Base-by-base conservation (phyloP, 441 rosid genomes). In the Viola pubescens region DNA sequence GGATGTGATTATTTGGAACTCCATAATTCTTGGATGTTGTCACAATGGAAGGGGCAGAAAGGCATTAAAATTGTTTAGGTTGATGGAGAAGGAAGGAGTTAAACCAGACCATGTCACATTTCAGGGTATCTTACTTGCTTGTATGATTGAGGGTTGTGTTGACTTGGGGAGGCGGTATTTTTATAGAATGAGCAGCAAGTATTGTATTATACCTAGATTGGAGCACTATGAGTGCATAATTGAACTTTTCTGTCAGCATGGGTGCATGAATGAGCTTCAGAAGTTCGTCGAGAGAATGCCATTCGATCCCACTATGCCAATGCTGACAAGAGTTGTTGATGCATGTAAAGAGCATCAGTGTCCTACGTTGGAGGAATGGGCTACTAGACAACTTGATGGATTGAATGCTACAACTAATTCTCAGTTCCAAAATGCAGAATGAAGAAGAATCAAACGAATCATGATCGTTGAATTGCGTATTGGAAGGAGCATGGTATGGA, bases 141-240 rank as follows among this genome's bases (percentile, higher is more conserved):
- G 95, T 64, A 47, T 75, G 58, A 72, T 37, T 1, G 85, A 82
- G 73, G 81, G 83, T 12, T 71, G 65, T 41, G 76, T 77, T 9
- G 78, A 76, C 55, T 53, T 82, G 54, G 95, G 80, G 46, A 61
- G 58, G 66, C 63, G 47, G 62, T 75, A 79, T 73, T 84, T 91
- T 59, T 62, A 81, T 63, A 78, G 82, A 37, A 83, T 88, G 85
- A 78, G 80, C 58, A 64, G 53, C 26, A 56, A 76, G 7, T 82
- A 80, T 60, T 58, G 50, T 67, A 59, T 84, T 49, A 70, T 77
- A 62, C 98, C 86, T 7, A 77, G 79, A 71, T 44, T 86, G 66
- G 95, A 86, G 73, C 96, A 86, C 75, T 82, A 86, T 63, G 85
- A 84, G 59, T 83, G 80, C 65, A 83, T 91, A 83, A 64, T 87